These are phyloP conservation scores for Abrus pulchellus DNA, from an alignment of 306 rosid species.

Conservation along the genomic window DNA sequence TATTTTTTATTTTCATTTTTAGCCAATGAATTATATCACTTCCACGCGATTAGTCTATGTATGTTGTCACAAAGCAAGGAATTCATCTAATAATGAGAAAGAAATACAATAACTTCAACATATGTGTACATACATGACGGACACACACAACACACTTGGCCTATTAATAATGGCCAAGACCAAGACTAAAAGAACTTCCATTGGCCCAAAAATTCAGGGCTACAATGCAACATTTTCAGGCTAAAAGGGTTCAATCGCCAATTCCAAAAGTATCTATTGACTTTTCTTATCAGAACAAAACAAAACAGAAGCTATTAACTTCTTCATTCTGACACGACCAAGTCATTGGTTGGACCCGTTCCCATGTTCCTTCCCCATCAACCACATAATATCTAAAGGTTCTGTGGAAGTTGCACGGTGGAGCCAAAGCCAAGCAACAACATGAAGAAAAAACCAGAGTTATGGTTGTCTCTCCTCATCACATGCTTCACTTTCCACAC, in stretches of 20 bases:
- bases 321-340: slow-evolving; percentile 6
- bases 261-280: slow-evolving; percentile 29
- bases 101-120: neutral
- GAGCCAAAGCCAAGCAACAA: slow-evolving; percentile 35
- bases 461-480: slow-evolving; percentile 43
- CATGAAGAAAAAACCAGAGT: slow-evolving; percentile 39
- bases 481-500: slow-evolving; percentile 42
- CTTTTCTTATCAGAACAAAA: neutral
- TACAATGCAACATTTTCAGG: neutral
- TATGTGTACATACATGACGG: neutral
- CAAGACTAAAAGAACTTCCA: neutral
- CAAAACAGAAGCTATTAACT: slow-evolving; percentile 1
- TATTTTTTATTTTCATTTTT: neutral
- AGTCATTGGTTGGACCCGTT: slow-evolving; percentile 35
- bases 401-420: slow-evolving; percentile 11
- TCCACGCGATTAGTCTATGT: neutral
- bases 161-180: neutral
- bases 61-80: neutral
- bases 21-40: neutral
- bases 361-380: neutral
- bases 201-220: neutral
- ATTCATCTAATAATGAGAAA: neutral
- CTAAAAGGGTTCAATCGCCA: neutral
- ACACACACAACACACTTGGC: neutral
- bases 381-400: slow-evolving; percentile 23